phyloP scores from a whole-genome alignment of 2,329 filamentous ascomycete species.

The Fusarium transvaalense region DNA sequence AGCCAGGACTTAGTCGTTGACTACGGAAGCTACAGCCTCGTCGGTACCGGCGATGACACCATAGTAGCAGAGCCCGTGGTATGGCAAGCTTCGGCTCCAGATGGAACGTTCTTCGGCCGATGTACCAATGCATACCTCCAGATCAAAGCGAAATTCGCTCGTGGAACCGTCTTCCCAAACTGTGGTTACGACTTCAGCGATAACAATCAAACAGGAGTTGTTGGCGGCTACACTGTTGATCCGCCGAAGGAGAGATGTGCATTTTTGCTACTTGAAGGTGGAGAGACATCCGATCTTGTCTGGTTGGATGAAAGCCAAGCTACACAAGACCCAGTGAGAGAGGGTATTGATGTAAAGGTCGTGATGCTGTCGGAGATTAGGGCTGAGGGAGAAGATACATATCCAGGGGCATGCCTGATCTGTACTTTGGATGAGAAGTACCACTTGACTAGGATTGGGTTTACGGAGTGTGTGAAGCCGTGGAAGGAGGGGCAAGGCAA shows the following conservation, averaged over 20 bases:
- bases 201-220: fast-evolving
- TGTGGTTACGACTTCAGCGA: conserved; percentile 5
- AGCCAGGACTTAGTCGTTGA: conserved; percentile 6
- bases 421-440: conserved; percentile 16
- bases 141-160: neutral
- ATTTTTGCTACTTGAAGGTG: neutral
- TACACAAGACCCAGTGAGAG: neutral
- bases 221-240: neutral
- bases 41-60: fast-evolving
- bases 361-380: neutral
- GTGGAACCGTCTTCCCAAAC: conserved; percentile 2
- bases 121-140: conserved; percentile 3
- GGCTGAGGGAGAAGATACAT: neutral
- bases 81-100: neutral
- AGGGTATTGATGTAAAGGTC: neutral
- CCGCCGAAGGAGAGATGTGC: neutral
- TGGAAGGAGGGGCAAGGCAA: neutral
- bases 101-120: conserved; percentile 1
- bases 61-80: neutral
- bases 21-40: neutral
- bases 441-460: neutral
- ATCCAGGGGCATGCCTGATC: conserved; percentile 2
- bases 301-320: conserved; percentile 1
- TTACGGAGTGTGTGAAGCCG: neutral
- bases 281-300: conserved; percentile 4